Evolutionary conservation across 2,329 filamentous ascomycete genomes (phyloP), one percentile per base, ranked within the genome.

Genomic region (Penicillium sp.): DNA sequence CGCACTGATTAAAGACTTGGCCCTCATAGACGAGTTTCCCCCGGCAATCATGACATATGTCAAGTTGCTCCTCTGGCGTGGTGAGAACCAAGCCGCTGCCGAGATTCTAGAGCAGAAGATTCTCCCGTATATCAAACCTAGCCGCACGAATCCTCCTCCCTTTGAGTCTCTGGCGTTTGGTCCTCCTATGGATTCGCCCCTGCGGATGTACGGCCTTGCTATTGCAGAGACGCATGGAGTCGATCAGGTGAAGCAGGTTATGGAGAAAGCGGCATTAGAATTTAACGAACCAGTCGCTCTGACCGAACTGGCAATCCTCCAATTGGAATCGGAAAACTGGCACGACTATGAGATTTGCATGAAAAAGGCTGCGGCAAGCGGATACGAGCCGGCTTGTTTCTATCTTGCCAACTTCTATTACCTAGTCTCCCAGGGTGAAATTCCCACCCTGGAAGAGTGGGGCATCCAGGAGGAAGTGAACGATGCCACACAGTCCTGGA

Each of bases 331-430:
- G 30, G 59, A 61, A 2, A 58, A 70, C 32, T 53, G 61, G 40
- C 63, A 69, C 2, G 47, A 48, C 32, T 74, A 75, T 47, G 72
- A 74, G 56, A 58, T 70, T 48, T 70, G 60, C 50, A 68, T 76
- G 67, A 60, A 41, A 39, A 67, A 67, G 48, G 69, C 70, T 27
- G 73, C 73, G 1, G 64, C 66, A 13, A 51, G 61, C 2, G 67
- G 67, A 7, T 40, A 71, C 34, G n/a, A 34, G 2, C 52, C 61
- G 6, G 70, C 73, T 2, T 70, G 68, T 53, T 53, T 64, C n/a
- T 66, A 64, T 30, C 60, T 76, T 8, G 74, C 65, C 3, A 70
- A 72, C 42, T 70, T 70, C 52, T 76, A 76, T 55, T 71, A 66
- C 47, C 67, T 63, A 40, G 73, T 61, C 7, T 67, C 36, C n/a